phyloP scores from a whole-genome alignment of 805 yeast species.

The Scheffersomyces lignosus region DNA sequence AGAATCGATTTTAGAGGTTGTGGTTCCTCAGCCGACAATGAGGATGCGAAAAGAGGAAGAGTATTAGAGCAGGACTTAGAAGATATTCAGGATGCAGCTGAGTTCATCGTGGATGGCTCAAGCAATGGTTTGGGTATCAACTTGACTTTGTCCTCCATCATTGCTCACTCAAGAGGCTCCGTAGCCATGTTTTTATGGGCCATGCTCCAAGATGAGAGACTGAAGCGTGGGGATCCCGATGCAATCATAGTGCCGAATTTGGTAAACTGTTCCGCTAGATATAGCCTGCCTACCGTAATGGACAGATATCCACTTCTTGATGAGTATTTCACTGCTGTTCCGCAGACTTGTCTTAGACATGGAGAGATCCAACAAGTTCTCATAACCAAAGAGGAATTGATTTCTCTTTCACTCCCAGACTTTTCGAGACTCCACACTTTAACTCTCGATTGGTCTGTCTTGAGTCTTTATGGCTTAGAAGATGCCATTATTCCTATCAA shows the following conservation, averaged over 20 bases:
- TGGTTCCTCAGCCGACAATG: slow-evolving; percentile 67
- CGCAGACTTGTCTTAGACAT: slow-evolving; percentile 43
- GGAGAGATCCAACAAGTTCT: slow-evolving; percentile 47
- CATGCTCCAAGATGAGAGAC: slow-evolving; percentile 38
- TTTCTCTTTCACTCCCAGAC: slow-evolving; percentile 50
- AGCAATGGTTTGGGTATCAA: slow-evolving; percentile 39
- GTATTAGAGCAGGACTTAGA: slow-evolving; percentile 61
- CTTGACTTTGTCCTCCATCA: slow-evolving; percentile 54
- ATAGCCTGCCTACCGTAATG: slow-evolving; percentile 46
- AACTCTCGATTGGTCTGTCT: slow-evolving; percentile 48
- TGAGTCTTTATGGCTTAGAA: slow-evolving; percentile 68
- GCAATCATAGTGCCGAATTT: slow-evolving; percentile 59
- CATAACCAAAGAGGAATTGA: slow-evolving; percentile 52
- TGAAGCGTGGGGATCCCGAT: slow-evolving; percentile 24
- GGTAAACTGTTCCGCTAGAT: slow-evolving; percentile 76
- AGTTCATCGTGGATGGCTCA: slow-evolving; percentile 25
- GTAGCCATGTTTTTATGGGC: slow-evolving; percentile 78
- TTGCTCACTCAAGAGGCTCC: slow-evolving; percentile 81
- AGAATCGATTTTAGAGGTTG: slow-evolving; percentile 86
- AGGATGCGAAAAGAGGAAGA: slow-evolving; percentile 48
- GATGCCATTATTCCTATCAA: slow-evolving; percentile 66
- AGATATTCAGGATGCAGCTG: slow-evolving; percentile 53
- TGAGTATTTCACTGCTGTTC: slow-evolving; percentile 15
- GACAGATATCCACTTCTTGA: slow-evolving; percentile 34
- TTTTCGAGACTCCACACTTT: slow-evolving; percentile 41